These are phyloP conservation scores for Suhomyces sp. DNA, from an alignment of 805 yeast species.

Conservation along the genomic window DNA sequence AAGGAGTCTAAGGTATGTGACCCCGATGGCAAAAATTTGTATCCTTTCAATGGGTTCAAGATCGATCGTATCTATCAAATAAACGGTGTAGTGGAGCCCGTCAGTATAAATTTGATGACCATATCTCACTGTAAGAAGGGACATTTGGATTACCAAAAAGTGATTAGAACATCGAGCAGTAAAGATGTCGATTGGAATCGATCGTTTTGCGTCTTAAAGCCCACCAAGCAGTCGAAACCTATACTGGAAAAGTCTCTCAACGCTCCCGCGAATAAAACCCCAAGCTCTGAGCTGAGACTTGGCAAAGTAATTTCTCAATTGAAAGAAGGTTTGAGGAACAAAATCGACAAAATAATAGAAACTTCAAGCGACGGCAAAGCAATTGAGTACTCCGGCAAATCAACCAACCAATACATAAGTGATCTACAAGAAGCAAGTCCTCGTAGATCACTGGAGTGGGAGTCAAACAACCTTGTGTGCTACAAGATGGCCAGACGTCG, in stretches of 20 bases:
- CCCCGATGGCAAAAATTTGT: slow-evolving; percentile 18
- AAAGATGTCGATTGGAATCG: slow-evolving; percentile 47
- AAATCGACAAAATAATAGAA: slow-evolving; percentile 14
- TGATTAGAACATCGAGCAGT: slow-evolving; percentile 25
- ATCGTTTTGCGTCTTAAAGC: slow-evolving; percentile 45
- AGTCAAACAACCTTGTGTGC: slow-evolving; percentile 37
- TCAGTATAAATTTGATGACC: slow-evolving; percentile 41
- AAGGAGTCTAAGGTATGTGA: slow-evolving; percentile 34
- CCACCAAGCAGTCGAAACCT: slow-evolving; percentile 9
- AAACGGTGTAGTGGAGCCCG: slow-evolving; percentile 24
- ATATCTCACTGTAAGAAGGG: slow-evolving; percentile 56
- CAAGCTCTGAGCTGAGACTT: background rate
- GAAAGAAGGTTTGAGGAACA: background rate
- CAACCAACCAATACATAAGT: slow-evolving; percentile 11
- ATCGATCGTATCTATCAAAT: slow-evolving; percentile 48
- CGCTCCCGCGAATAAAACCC: background rate
- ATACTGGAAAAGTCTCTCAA: background rate
- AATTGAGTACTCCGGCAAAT: slow-evolving; percentile 22
- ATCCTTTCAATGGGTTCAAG: slow-evolving; percentile 56
- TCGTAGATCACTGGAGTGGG: slow-evolving; percentile 22
- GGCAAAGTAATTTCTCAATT: background rate
- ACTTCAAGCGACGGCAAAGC: slow-evolving; percentile 16
- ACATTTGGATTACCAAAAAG: slow-evolving; percentile 40
- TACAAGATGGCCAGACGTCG: slow-evolving; percentile 57
- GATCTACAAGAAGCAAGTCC: slow-evolving; percentile 16